These are phyloP conservation scores for Aspergillus sojae DNA, from an alignment of 2,329 filamentous ascomycete genomes.

Conservation along the genomic window DNA sequence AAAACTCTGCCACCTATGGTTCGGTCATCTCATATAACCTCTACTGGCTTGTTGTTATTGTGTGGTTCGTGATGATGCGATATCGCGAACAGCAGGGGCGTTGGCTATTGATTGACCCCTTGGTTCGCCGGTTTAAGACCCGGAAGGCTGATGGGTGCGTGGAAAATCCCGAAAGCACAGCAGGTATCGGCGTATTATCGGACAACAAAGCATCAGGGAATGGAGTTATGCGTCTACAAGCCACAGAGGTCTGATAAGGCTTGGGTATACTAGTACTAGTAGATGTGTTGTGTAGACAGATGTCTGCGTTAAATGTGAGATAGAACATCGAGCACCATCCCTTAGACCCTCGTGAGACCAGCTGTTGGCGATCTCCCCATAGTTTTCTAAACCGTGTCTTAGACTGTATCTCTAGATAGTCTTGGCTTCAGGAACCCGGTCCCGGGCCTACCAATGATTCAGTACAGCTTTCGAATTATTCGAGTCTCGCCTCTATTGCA, in stretches of 20 bases:
- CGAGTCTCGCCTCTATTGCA: not conserved
- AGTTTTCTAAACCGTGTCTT: not conserved
- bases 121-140: not conserved
- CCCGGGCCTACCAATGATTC: not conserved
- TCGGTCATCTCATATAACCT: slow-evolving; percentile 85
- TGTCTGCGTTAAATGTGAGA: not conserved
- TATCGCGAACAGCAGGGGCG: slow-evolving; percentile 63
- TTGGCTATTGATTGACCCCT: slow-evolving; percentile 3
- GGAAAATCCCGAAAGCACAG: not conserved
- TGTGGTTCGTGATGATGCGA: slow-evolving; percentile 65
- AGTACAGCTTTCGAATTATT: not conserved
- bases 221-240: slow-evolving; percentile 3
- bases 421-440: not conserved
- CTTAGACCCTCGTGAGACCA: not conserved
- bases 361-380: not conserved
- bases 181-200: not conserved
- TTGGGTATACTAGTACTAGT: not conserved
- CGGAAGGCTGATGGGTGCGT: not conserved
- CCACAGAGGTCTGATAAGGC: slow-evolving; percentile 1
- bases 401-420: not conserved
- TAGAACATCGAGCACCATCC: not conserved
- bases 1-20: slow-evolving; percentile 84
- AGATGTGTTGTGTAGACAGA: not conserved
- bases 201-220: not conserved
- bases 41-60: slow-evolving; percentile 78